Conservation (phyloP, 345 rosid genomes). For the Rhizophora mangle region DNA sequence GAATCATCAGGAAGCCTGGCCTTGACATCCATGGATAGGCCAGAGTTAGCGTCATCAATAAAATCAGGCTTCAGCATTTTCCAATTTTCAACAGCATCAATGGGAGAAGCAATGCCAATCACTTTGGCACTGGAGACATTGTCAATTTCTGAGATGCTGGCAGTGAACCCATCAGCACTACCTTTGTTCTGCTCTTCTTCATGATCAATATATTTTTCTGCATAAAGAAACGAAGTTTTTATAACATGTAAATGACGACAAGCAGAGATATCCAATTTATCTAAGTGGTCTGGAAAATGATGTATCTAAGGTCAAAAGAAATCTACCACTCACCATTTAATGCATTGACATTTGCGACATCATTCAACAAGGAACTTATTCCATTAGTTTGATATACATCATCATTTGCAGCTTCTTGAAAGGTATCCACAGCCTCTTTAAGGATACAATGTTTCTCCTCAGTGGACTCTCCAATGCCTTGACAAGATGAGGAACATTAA, state of each 20-base stretch:
- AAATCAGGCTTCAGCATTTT: constrained; percentile 20
- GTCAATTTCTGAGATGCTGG: constrained; percentile 2
- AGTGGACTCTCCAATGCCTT: constrained; percentile 37
- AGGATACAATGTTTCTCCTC: constrained; percentile 41
- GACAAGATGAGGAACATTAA: constrained; percentile 4
- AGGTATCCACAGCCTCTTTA: constrained; percentile 29
- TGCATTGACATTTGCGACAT: constrained; percentile 11
- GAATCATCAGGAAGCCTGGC: constrained; percentile 47
- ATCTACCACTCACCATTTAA: constrained; percentile 23
- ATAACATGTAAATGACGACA: background rate
- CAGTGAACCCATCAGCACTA: constrained; percentile 10
- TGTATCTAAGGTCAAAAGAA: background rate
- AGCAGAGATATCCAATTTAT: background rate
- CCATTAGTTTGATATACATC: constrained; percentile 17
- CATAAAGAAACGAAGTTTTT: constrained; percentile 3
- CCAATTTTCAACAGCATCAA: constrained; percentile 21
- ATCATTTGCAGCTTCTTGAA: constrained; percentile 23
- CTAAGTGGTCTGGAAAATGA: background rate
- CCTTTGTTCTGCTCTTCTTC: constrained; percentile 22
- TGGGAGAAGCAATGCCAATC: constrained; percentile 3
- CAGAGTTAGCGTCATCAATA: constrained; percentile 24
- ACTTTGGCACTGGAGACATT: constrained; percentile 22
- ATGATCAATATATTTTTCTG: constrained; percentile 22
- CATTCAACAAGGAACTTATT: constrained; percentile 17
- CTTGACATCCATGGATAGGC: constrained; percentile 27